Evolutionary conservation across 768 basidiomycete genomes (phyloP).

Genomic region (Suillus plorans): DNA sequence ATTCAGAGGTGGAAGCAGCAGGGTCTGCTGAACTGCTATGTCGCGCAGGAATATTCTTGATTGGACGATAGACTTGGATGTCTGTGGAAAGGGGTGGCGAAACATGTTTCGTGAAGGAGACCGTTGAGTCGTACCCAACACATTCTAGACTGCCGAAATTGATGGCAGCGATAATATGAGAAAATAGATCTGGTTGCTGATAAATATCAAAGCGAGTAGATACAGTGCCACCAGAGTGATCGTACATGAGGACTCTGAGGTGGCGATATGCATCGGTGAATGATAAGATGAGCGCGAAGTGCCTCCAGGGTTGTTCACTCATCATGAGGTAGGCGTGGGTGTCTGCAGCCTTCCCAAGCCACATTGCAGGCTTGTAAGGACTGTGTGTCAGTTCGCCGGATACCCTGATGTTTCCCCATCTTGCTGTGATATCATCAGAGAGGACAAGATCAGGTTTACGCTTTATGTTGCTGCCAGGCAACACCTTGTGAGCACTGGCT

Average conservation of each 20-base stretch:
- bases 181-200: background rate
- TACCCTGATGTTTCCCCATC: background rate
- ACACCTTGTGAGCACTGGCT: background rate
- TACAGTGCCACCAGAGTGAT: background rate
- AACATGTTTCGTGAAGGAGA: background rate
- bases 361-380: background rate
- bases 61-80: background rate
- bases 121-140: background rate
- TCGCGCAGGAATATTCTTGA: background rate
- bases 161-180: background rate
- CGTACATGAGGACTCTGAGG: background rate
- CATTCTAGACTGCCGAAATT: background rate
- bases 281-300: background rate
- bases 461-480: background rate
- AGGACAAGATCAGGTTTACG: background rate
- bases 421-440: background rate
- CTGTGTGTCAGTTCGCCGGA: background rate
- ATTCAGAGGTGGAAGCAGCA: no score
- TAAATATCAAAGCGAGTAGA: background rate
- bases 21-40: no score
- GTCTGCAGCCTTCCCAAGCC: no score
- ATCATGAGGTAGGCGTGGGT: no score
- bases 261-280: background rate
- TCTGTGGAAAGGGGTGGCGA: background rate
- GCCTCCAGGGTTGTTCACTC: background rate